phyloP scores from a whole-genome alignment of 768 basidiomycete species.

The Mycena vitilis region DNA sequence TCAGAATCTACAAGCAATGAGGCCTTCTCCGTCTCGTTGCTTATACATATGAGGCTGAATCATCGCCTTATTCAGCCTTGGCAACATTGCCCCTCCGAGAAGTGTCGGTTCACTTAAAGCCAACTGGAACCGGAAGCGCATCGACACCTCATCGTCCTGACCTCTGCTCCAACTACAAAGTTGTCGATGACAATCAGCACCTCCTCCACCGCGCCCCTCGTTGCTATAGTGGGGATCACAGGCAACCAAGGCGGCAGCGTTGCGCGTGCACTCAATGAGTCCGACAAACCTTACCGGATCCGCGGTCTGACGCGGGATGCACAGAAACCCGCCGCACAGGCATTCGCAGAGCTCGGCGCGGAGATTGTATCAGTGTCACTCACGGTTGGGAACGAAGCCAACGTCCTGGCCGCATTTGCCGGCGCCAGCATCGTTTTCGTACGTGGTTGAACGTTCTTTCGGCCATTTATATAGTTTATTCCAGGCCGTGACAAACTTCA shows the following conservation, averaged over 20 bases:
- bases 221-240: conserved; percentile 23
- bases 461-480: background rate
- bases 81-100: too few relatives aligned
- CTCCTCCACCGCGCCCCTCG: conserved; percentile 13
- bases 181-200: conserved; percentile 15
- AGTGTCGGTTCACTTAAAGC: too few relatives aligned
- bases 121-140: too few relatives aligned
- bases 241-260: conserved; percentile 31
- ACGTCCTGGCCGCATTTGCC: background rate
- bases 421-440: conserved; percentile 25
- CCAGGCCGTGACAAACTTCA: conserved; percentile 25
- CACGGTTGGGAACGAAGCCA: conserved; percentile 4
- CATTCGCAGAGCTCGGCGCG: conserved; percentile 3
- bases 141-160: too few relatives aligned
- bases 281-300: conserved; percentile 19
- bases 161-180: too few relatives aligned
- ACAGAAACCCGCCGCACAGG: conserved; percentile 6
- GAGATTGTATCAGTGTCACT: conserved; percentile 9
- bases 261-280: conserved; percentile 7
- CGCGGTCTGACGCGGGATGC: conserved; percentile 26
- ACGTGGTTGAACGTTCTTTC: background rate
- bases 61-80: too few relatives aligned
- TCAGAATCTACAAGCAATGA: too few relatives aligned
- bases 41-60: too few relatives aligned
- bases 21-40: too few relatives aligned